These are phyloP conservation scores for Verruconis gallopava DNA, from an alignment of 2,329 filamentous ascomycete genomes.

Conservation along the genomic window DNA sequence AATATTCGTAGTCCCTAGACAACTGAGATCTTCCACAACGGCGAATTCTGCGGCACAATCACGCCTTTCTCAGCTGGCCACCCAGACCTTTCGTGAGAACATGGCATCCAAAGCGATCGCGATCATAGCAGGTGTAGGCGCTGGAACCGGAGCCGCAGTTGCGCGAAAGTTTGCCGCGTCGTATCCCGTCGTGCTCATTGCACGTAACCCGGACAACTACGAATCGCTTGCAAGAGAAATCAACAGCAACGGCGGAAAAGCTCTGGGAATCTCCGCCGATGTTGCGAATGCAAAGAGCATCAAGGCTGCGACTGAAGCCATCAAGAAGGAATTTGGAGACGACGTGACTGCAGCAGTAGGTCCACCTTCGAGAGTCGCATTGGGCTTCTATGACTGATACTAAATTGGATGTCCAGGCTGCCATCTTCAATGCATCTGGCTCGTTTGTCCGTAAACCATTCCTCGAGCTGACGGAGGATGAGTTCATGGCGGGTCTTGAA, in stretches of 20 bases:
- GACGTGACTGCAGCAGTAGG: constrained; percentile 26
- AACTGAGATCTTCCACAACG: no score
- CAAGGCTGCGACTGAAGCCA: constrained; percentile 47
- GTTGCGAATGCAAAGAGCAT: constrained; percentile 43
- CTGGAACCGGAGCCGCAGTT: constrained; percentile 53
- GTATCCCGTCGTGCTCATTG: constrained; percentile 65
- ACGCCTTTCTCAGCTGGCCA: no score
- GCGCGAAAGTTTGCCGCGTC: constrained; percentile 46
- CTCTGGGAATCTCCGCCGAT: constrained; percentile 58
- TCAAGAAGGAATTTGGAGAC: constrained; percentile 45
- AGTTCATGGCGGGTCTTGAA: constrained; percentile 39
- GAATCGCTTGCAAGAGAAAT: constrained; percentile 56
- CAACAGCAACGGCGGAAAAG: constrained; percentile 51
- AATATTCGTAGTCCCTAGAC: no score
- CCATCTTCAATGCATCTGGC: constrained; percentile 57
- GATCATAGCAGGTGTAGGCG: constrained; percentile 58
- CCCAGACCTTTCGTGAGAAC: no score
- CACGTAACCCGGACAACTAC: constrained; percentile 54
- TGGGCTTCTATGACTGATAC: background rate
- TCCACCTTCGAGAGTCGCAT: constrained; percentile 4
- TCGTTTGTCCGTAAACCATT: constrained; percentile 47
- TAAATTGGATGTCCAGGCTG: constrained; percentile 31
- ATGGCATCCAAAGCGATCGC: constrained; percentile 43
- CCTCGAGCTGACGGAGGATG: constrained; percentile 45
- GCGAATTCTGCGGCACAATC: no score